phyloP scores from a whole-genome alignment of 2,329 filamentous ascomycete genomes.

The Colletotrichum godetiae region DNA sequence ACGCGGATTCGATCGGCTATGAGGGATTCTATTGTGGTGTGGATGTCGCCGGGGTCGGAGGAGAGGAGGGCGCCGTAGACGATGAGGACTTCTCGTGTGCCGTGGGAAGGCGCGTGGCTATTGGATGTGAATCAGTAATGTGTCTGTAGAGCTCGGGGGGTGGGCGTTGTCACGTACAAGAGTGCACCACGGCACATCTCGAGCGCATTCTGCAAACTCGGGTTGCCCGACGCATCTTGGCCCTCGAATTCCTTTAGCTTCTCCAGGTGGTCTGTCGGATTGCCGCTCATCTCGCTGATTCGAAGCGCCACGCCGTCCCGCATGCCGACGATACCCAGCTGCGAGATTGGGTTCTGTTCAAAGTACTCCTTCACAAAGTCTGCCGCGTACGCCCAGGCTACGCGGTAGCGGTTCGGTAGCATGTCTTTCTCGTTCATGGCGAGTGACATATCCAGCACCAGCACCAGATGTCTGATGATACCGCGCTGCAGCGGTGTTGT shows the following conservation, averaged over 20 bases:
- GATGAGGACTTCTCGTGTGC: conserved; percentile 91
- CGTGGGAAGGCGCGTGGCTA: conserved; percentile 90
- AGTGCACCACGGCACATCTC: conserved; percentile 94
- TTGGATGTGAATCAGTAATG: conserved; percentile 32
- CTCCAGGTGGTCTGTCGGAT: conserved; percentile 87
- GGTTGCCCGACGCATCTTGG: conserved; percentile 77
- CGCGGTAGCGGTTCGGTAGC: conserved; percentile 85
- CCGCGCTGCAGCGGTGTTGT: conserved; percentile 95
- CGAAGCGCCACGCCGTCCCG: conserved; percentile 88
- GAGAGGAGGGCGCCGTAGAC: conserved; percentile 92
- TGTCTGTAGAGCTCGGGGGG: background rate
- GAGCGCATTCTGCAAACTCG: conserved; percentile 91
- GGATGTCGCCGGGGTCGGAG: conserved; percentile 94
- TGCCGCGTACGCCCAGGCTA: conserved; percentile 84
- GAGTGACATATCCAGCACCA: conserved; percentile 91
- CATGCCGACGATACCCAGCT: conserved; percentile 93
- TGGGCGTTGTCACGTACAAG: conserved; percentile 69
- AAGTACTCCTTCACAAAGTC: conserved; percentile 96
- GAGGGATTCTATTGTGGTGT: conserved; percentile 85
- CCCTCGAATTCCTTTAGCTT: conserved; percentile 76
- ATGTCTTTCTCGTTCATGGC: conserved; percentile 97
- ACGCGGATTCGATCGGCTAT: conserved; percentile 87
- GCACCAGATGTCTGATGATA: conserved; percentile 95
- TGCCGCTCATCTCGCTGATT: conserved; percentile 90
- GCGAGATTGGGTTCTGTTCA: conserved; percentile 98